A percentile compares a stretch with the other conserved stretches of the same genome.
These are phyloP conservation scores for Corinectria fuckeliana DNA, from an alignment of 2,329 filamentous ascomycete species.

Conservation along the genomic window DNA sequence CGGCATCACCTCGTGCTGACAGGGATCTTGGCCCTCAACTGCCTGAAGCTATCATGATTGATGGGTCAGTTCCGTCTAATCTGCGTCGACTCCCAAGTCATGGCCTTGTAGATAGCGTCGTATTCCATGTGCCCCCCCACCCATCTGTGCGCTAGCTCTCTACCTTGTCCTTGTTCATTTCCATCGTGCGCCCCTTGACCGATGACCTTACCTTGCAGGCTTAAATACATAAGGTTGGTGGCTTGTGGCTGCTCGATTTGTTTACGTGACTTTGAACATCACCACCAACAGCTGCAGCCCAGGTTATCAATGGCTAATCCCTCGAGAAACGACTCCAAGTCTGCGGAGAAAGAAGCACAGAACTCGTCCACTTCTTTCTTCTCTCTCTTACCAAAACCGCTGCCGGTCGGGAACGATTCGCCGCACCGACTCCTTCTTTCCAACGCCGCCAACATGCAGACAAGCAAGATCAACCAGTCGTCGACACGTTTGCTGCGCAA, in stretches of 20 bases:
- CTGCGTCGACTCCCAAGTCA: background rate
- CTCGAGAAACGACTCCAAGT: background rate
- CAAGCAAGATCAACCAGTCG: conserved; percentile 65
- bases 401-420: background rate
- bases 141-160: background rate
- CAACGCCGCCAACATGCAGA: background rate
- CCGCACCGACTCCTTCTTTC: background rate
- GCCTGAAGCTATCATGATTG: background rate
- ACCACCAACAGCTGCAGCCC: background rate
- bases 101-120: background rate
- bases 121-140: conserved; percentile 8
- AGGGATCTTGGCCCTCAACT: background rate
- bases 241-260: background rate
- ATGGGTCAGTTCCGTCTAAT: background rate
- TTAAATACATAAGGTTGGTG: conserved; percentile 1
- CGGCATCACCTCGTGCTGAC: background rate
- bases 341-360: too few species aligned
- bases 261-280: background rate
- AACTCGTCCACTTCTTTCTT: background rate
- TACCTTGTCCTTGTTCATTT: background rate
- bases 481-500: conserved; percentile 94
- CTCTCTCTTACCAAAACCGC: background rate
- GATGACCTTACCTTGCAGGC: background rate
- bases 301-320: background rate
- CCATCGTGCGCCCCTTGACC: background rate